phyloP scores from a whole-genome alignment of 2,329 filamentous ascomycete species.

The Fulvia fulva region DNA sequence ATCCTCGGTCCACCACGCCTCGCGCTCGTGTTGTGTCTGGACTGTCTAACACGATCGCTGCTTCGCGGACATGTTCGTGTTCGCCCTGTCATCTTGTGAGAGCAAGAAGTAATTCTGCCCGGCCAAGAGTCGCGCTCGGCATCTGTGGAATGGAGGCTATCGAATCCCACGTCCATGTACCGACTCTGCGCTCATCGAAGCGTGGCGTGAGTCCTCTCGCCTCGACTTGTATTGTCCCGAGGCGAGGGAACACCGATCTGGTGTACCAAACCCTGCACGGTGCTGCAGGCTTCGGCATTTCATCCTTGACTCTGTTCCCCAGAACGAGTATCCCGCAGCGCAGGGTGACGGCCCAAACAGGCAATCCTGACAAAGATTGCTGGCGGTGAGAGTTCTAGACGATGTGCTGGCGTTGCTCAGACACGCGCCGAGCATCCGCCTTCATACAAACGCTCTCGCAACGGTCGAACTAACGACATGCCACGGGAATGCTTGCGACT shows the following conservation, averaged over 20 bases:
- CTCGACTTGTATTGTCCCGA: background rate
- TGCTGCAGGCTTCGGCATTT: background rate
- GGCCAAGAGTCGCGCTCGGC: background rate
- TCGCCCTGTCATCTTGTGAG: background rate
- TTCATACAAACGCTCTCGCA: background rate
- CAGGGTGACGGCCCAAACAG: background rate
- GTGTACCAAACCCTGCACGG: background rate
- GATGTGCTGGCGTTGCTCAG: background rate
- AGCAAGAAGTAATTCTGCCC: too few relatives aligned
- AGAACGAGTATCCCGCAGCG: background rate
- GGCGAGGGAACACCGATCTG: background rate
- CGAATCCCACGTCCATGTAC: background rate
- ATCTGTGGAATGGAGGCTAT: background rate
- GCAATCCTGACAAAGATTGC: background rate
- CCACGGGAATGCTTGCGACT: conserved; percentile 1
- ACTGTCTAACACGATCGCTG: background rate
- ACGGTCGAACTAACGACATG: too few relatives aligned
- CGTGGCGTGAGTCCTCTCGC: background rate
- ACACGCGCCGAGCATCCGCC: conserved; percentile 3
- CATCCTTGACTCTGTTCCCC: background rate
- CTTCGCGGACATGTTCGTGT: background rate
- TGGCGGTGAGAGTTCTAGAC: conserved; percentile 1
- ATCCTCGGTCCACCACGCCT: background rate
- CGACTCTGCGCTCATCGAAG: background rate
- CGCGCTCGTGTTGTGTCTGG: too few relatives aligned